Evolutionary conservation across 2,329 filamentous ascomycete species (phyloP).

Genomic region (Aspergillus neoniger): DNA sequence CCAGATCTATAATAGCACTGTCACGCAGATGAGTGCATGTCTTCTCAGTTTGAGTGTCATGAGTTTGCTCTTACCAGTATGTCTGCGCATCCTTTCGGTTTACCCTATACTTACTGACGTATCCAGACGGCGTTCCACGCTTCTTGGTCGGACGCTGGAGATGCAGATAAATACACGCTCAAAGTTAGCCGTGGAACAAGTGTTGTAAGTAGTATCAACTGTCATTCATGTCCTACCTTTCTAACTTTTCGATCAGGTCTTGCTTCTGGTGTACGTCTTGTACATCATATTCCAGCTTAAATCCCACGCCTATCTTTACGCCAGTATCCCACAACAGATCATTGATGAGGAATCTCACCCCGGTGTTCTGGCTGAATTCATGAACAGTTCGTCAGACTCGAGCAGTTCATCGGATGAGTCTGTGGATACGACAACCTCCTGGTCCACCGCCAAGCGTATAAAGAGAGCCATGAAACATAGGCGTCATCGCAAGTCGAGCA

Average conservation of each 20-base stretch:
- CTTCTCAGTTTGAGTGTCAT: conserved; percentile 86
- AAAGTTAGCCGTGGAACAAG: conserved; percentile 89
- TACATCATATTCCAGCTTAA: conserved; percentile 91
- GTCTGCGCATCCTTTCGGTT: conserved; percentile 27
- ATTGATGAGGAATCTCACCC: conserved; percentile 90
- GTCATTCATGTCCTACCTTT: too few relatives aligned
- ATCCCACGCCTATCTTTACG: conserved; percentile 88
- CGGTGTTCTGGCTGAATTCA: conserved; percentile 77
- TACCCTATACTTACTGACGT: not conserved
- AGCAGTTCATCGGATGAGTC: conserved; percentile 63
- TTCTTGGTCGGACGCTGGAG: conserved; percentile 66
- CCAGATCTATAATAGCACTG: conserved; percentile 88
- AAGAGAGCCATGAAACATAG: conserved; percentile 72
- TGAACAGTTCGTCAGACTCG: conserved; percentile 60
- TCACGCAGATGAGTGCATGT: conserved; percentile 95
- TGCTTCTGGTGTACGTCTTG: conserved; percentile 77
- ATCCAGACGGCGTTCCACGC: conserved; percentile 82
- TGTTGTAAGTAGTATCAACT: conserved; percentile 59
- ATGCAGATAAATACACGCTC: conserved; percentile 71
- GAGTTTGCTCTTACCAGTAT: conserved; percentile 78
- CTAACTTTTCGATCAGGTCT: conserved; percentile 51
- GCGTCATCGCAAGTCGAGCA: conserved; percentile 75
- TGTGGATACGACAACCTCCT: conserved; percentile 66
- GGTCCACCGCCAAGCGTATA: conserved; percentile 73
- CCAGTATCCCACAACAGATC: conserved; percentile 86